Percentiles rank a stretch among this genome's conserved stretches.
These are phyloP conservation scores for Debaryomyces fabryi DNA, from an alignment of 1,139 yeast species.

Conservation along the genomic window DNA sequence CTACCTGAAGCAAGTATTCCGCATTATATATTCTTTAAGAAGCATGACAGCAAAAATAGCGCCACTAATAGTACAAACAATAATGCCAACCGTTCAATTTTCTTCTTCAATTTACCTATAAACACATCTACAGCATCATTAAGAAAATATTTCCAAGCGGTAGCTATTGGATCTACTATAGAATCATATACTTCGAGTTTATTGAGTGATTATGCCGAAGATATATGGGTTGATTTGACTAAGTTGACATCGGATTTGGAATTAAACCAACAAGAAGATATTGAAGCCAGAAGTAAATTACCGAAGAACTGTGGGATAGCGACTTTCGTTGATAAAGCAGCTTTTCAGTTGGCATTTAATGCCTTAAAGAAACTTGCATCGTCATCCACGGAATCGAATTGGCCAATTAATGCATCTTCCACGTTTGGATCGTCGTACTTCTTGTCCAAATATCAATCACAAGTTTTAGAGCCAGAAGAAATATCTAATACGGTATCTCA, in stretches of 20 bases:
- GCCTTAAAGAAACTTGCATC: constrained; percentile 55
- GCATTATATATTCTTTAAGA: constrained; percentile 63
- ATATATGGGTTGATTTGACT: constrained; percentile 60
- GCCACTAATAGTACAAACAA: constrained; percentile 27
- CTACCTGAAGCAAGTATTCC: constrained; percentile 34
- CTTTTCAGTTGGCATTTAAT: constrained; percentile 65
- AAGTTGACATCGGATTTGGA: constrained; percentile 63
- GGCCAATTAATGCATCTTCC: constrained; percentile 33
- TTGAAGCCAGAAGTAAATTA: constrained; percentile 42
- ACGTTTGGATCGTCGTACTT: constrained; percentile 33
- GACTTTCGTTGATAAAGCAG: constrained; percentile 74
- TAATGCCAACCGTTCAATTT: constrained; percentile 49
- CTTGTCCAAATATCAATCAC: constrained; percentile 28
- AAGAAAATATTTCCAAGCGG: constrained; percentile 58
- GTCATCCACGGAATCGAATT: constrained; percentile 24
- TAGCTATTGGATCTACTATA: constrained; percentile 63
- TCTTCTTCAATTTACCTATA: constrained; percentile 77
- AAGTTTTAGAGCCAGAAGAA: constrained; percentile 47
- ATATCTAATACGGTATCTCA: constrained; percentile 57
- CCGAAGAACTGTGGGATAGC: constrained; percentile 78
- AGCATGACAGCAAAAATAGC: constrained; percentile 53
- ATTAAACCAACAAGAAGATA: constrained; percentile 26
- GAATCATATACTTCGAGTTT: constrained; percentile 48
- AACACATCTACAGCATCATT: constrained; percentile 55
- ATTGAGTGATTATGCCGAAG: constrained; percentile 47